phyloP scores from a whole-genome alignment of 2,329 filamentous ascomycete species.

The Paecilomyces sp. region DNA sequence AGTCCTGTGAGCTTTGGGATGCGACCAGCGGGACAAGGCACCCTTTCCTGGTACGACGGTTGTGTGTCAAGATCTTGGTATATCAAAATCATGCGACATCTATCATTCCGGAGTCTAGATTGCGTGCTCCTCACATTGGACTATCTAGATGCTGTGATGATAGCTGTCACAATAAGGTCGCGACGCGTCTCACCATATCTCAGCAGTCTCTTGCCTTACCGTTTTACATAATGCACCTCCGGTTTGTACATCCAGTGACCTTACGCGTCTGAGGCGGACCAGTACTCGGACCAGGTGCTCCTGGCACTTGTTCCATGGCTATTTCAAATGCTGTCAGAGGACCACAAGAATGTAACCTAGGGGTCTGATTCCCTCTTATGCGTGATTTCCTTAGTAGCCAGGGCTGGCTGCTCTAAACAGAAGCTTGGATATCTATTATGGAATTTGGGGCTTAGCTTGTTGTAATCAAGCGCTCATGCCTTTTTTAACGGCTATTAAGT shows the following conservation, averaged over 20 bases:
- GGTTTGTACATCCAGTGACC: too few species aligned
- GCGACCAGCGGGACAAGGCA: background rate
- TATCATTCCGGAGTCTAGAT: background rate
- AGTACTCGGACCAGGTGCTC: too few species aligned
- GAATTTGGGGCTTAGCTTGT: background rate
- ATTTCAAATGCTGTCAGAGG: background rate
- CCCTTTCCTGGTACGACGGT: background rate
- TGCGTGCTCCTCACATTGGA: too few species aligned
- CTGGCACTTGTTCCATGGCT: background rate
- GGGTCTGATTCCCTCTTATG: background rate
- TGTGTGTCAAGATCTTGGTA: background rate
- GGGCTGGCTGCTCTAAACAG: background rate
- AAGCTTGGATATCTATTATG: background rate
- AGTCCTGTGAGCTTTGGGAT: background rate
- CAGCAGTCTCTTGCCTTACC: too few species aligned
- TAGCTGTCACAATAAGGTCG: too few species aligned
- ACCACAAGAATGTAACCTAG: background rate
- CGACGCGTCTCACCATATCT: too few species aligned
- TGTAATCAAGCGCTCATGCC: too few species aligned
- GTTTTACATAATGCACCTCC: too few species aligned
- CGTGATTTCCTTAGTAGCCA: background rate
- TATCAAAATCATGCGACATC: background rate
- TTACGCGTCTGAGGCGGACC: too few species aligned
- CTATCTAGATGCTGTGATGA: too few species aligned
- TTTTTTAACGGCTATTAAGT: background rate